A percentile compares a stretch with the other conserved stretches of the same genome.
phyloP scores from a whole-genome alignment of 179 eudicot species.

The Heliamphora ciliata region DNA sequence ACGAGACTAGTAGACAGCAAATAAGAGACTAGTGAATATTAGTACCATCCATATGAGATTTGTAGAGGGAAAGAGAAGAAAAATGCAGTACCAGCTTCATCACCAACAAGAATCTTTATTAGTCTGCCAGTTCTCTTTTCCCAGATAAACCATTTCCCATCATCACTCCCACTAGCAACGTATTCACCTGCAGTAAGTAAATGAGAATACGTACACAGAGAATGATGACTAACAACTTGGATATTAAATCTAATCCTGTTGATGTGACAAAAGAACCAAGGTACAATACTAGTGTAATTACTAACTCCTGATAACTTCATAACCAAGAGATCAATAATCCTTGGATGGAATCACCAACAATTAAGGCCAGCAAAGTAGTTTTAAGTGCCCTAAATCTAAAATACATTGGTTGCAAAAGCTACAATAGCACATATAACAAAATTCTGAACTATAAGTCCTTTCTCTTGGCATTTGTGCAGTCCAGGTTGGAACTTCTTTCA shows the following conservation, averaged over 20 bases:
- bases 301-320: not conserved
- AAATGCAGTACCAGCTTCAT: constrained; percentile 64
- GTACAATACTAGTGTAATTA: not conserved
- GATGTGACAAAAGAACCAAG: constrained; percentile 3
- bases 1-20: not conserved
- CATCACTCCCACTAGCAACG: constrained; percentile 97
- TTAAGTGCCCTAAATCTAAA: not conserved
- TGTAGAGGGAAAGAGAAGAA: not conserved
- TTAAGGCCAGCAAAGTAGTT: not conserved
- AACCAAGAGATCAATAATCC: not conserved
- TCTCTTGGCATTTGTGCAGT: not conserved
- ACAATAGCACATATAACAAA: not conserved
- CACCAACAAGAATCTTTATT: constrained; percentile 79
- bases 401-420: not conserved
- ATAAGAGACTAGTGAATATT: constrained; percentile 1
- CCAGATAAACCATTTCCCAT: constrained; percentile 98
- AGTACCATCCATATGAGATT: not conserved
- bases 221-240: not conserved
- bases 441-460: not conserved
- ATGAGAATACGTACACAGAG: not conserved
- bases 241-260: not conserved
- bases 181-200: constrained; percentile 53
- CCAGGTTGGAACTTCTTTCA: not conserved
- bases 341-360: not conserved
- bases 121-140: constrained; percentile 88